These are phyloP conservation scores for Fusarium ambrosium DNA, from an alignment of 2,329 filamentous ascomycete species.

Conservation along the genomic window DNA sequence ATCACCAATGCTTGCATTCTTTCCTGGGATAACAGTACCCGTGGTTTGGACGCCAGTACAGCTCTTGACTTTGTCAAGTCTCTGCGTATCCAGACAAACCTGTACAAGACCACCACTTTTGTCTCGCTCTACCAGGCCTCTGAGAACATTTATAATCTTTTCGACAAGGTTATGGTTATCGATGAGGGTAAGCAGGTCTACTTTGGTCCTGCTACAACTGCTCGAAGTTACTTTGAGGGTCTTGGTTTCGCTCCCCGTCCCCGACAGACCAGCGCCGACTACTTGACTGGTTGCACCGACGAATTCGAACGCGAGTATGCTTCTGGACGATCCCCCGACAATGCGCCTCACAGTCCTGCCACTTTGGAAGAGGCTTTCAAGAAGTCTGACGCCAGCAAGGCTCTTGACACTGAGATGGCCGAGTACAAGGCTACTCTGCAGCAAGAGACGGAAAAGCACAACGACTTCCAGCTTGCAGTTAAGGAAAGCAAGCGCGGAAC, in stretches of 20 bases:
- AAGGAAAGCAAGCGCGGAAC: constrained; percentile 82
- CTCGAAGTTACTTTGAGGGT: constrained; percentile 80
- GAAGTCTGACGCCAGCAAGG: constrained; percentile 69
- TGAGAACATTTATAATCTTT: constrained; percentile 82
- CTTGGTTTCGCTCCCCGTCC: constrained; percentile 82
- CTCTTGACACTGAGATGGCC: constrained; percentile 75
- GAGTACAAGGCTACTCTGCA: constrained; percentile 75
- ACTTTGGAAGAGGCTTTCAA: constrained; percentile 78
- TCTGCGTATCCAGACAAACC: constrained; percentile 83
- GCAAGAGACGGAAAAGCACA: constrained; percentile 75
- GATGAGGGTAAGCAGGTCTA: constrained; percentile 82
- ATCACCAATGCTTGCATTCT: constrained; percentile 78
- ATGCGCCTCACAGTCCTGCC: constrained; percentile 78
- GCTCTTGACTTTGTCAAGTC: constrained; percentile 77
- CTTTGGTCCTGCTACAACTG: constrained; percentile 77
- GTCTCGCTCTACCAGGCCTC: constrained; percentile 90
- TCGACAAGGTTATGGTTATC: constrained; percentile 88
- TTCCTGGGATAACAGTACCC: constrained; percentile 82
- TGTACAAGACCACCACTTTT: constrained; percentile 87
- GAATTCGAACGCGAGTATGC: constrained; percentile 86
- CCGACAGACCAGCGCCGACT: constrained; percentile 85
- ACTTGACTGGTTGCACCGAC: constrained; percentile 85
- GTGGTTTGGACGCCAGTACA: constrained; percentile 77
- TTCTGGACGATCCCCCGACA: constrained; percentile 72
- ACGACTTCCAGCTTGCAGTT: constrained; percentile 83